These are phyloP conservation scores for Erodium moschatum DNA, from an alignment of 441 rosid species.

Conservation along the genomic window DNA sequence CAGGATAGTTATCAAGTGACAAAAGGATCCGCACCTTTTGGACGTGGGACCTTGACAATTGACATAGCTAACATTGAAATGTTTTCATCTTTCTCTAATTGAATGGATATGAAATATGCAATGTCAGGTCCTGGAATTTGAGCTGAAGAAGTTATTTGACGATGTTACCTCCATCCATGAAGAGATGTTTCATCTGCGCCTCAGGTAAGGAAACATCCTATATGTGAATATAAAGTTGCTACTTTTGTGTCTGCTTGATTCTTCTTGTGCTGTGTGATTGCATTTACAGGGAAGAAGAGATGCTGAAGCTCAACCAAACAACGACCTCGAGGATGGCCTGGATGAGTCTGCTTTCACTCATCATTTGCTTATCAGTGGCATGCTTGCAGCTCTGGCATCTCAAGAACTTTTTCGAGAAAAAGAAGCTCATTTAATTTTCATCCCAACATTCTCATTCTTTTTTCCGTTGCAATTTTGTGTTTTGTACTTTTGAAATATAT, in stretches of 20 bases:
- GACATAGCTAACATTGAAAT: no score
- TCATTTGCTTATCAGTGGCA: slow-evolving; percentile 49
- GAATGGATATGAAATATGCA: background rate
- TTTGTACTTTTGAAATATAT: no score
- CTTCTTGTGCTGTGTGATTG: background rate
- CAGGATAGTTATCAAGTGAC: no score
- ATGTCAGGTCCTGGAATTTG: slow-evolving; percentile 50
- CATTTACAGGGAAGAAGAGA: slow-evolving; percentile 52
- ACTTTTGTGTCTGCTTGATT: no score
- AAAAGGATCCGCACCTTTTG: no score
- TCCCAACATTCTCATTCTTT: no score
- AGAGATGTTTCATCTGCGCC: slow-evolving; percentile 60
- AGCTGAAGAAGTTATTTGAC: slow-evolving; percentile 47
- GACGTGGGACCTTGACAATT: no score
- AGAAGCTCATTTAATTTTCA: slow-evolving; percentile 44
- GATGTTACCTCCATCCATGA: slow-evolving; percentile 45
- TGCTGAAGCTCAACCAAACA: slow-evolving; percentile 46
- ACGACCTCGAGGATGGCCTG: slow-evolving; percentile 56
- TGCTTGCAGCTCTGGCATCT: slow-evolving; percentile 63
- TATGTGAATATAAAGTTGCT: no score
- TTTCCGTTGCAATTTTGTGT: no score
- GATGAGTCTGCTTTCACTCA: slow-evolving; percentile 47
- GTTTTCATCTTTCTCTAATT: background rate
- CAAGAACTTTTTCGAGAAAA: slow-evolving; percentile 62
- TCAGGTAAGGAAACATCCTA: slow-evolving; percentile 32